Base-by-base conservation (phyloP, 805 yeast species). In the Millerozyma acaciae region DNA sequence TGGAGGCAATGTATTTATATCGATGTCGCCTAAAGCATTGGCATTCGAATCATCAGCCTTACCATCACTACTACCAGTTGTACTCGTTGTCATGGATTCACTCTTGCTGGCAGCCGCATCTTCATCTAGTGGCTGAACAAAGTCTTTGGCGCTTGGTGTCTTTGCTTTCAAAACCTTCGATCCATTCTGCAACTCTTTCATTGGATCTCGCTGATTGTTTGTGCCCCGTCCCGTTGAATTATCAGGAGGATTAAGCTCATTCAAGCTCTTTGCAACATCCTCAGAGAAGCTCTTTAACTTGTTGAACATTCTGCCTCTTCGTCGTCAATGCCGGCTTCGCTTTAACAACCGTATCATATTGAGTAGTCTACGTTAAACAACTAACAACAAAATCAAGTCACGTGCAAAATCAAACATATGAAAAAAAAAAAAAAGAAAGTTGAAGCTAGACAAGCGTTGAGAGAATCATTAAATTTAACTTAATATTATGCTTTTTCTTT, bases 121-220 rank as follows among this genome's bases (percentile, higher is more conserved):
- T 23, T 58, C 73, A 36, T 73, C 74, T 22, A 60, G 60, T 2
- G 80, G 80, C 37, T 71, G 77, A 0, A 58, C 52, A 37, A 76
- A 48, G 3, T 62, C 69, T 3, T 51, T 57, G 3, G 67, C 61
- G 26, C 63, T 72, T 1, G 80, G 82, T 3, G 83, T 75, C 32
- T 49, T 44, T 5, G 67, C 60, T 14, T 51, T 40, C 21, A 76
- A 50, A 1, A 70, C 50, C 33, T 48, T 54, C 17, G 55, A 41
- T 20, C 56, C 58, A 20, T 51, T 55, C 38, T 65, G 61, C 44
- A 67, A 43, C 28, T 59, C 65, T 14, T 42, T 39, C 16, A 59
- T 35, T 17, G 60, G 60, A 10, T 44, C 39, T 10, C 31, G 32
- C 10, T 14, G 28, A 7, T 32, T 30, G 16, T 24, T 15, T 12